phyloP scores from a whole-genome alignment of 306 rosid genomes.

The Cicer bijugum region DNA sequence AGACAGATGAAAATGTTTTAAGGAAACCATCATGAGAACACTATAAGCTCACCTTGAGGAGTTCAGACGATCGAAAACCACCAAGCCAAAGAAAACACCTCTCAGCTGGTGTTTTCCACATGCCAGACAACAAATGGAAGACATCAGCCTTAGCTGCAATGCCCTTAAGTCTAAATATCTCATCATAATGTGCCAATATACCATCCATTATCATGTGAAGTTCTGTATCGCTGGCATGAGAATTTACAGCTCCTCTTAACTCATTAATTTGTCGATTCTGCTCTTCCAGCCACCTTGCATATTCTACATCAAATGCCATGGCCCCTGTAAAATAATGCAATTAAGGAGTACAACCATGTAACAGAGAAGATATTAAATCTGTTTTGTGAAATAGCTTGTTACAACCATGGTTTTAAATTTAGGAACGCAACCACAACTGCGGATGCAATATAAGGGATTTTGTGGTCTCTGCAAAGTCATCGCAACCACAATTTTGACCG shows the following conservation, averaged over 20 bases:
- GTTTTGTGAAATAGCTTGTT: constrained; percentile 10
- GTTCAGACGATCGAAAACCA: constrained; percentile 86
- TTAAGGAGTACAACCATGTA: constrained; percentile 33
- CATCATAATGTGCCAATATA: constrained; percentile 74
- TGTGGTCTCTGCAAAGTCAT: no score
- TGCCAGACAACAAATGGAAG: constrained; percentile 85
- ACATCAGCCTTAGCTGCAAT: constrained; percentile 81
- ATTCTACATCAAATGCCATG: constrained; percentile 79
- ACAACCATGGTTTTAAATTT: background rate
- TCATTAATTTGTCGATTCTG: constrained; percentile 77
- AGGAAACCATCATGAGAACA: background rate
- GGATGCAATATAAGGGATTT: no score
- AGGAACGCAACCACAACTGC: no score
- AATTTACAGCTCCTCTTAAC: constrained; percentile 80
- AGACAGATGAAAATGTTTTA: no score
- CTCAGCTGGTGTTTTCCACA: constrained; percentile 95
- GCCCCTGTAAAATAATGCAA: constrained; percentile 63
- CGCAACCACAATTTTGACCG: no score
- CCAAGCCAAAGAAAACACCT: constrained; percentile 90
- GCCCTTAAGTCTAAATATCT: constrained; percentile 71
- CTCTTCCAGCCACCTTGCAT: constrained; percentile 82
- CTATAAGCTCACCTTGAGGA: constrained; percentile 65
- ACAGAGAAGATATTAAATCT: constrained; percentile 23
- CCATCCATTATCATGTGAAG: constrained; percentile 78
- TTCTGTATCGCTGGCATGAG: constrained; percentile 84